phyloP scores from a whole-genome alignment of 176 grass and related monocot genomes.

The Zoysia japonica region DNA sequence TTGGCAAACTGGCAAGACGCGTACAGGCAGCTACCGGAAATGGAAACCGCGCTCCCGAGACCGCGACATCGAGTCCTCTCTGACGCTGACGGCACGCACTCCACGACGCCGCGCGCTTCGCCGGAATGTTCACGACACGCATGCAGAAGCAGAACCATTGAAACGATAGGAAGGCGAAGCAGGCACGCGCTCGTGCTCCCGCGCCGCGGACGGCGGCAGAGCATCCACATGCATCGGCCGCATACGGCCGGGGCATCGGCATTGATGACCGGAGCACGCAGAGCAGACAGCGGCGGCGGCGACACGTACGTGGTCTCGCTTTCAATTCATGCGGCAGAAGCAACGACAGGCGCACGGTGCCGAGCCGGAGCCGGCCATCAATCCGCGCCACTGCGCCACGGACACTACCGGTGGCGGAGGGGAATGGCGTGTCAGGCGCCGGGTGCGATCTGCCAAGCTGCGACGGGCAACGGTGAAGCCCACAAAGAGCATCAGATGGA shows the following conservation, averaged over 20 bases:
- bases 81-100: neutral
- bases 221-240: neutral
- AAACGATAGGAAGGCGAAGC: neutral
- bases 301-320: neutral
- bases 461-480: conserved; percentile 7
- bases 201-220: neutral
- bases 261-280: conserved; percentile 6
- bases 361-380: conserved; percentile 25
- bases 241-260: neutral
- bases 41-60: neutral
- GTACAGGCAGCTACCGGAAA: neutral
- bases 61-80: neutral
- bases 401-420: neutral
- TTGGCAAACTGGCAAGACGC: conserved; percentile 11
- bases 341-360: neutral
- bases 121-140: neutral
- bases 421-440: neutral
- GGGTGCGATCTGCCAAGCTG: neutral
- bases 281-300: neutral
- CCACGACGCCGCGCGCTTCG: neutral
- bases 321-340: conserved; percentile 7
- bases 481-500: neutral
- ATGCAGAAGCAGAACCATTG: too few relatives aligned
- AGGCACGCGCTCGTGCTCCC: neutral
- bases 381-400: neutral